Evolutionary conservation across 345 rosid genomes (phyloP).

Genomic region (Lenwebbia sp.): DNA sequence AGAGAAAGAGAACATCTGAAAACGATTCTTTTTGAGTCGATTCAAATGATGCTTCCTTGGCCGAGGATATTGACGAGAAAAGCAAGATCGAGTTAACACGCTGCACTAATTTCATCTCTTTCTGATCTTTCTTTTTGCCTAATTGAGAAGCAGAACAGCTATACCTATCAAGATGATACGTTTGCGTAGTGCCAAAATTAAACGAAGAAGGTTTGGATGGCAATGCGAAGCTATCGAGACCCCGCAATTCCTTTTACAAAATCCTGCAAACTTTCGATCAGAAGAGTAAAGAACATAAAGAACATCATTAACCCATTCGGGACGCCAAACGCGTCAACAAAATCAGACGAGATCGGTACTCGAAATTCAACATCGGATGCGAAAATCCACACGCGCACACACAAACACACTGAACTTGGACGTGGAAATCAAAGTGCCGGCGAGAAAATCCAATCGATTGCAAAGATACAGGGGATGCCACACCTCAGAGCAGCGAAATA

Average conservation of each 20-base stretch:
- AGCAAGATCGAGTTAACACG: background rate
- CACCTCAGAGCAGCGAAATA: background rate
- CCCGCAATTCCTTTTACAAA: background rate
- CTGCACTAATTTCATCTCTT: background rate
- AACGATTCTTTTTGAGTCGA: background rate
- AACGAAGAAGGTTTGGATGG: background rate
- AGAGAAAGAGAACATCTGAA: background rate
- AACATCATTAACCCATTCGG: background rate
- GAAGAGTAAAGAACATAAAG: background rate
- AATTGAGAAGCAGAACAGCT: background rate
- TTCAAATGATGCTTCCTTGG: background rate
- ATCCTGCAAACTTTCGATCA: background rate
- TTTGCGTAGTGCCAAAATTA: background rate
- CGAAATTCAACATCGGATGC: background rate
- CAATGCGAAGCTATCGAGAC: background rate
- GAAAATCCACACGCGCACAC: background rate
- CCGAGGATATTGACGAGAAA: background rate
- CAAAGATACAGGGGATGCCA: background rate
- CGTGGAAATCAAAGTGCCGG: background rate
- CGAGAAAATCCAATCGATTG: background rate
- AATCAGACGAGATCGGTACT: background rate
- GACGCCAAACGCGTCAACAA: background rate
- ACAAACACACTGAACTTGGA: background rate
- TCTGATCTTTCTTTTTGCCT: background rate
- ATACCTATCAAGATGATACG: background rate